These are phyloP conservation scores for Calonectria pseudoturangicola DNA, from an alignment of 2,329 filamentous ascomycete species.

Conservation along the genomic window DNA sequence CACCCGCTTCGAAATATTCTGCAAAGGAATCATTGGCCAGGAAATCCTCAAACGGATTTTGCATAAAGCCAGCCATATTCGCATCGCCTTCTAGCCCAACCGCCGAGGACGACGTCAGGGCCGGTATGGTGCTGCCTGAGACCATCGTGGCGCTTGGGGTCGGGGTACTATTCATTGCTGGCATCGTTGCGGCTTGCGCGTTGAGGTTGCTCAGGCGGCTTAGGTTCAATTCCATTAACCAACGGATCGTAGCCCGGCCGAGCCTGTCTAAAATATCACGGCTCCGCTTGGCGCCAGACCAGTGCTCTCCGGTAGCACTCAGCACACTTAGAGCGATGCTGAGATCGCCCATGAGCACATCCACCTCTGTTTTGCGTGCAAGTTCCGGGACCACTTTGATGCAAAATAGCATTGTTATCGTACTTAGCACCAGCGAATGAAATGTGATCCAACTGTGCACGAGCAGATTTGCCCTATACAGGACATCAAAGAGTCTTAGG, in stretches of 20 bases:
- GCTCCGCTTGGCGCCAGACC: conserved; percentile 68
- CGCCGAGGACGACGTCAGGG: neutral
- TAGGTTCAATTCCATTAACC: conserved; percentile 48
- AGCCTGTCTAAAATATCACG: conserved; percentile 66
- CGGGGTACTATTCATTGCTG: neutral
- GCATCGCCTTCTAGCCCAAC: conserved; percentile 16
- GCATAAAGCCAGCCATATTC: conserved; percentile 35
- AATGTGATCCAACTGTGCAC: conserved; percentile 69
- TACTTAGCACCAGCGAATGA: conserved; percentile 68
- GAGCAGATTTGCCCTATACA: conserved; percentile 67
- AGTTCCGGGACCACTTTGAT: conserved; percentile 67
- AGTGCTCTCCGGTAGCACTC: conserved; percentile 71
- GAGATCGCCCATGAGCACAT: conserved; percentile 64
- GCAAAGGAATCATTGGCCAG: conserved; percentile 53
- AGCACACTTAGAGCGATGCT: conserved; percentile 66
- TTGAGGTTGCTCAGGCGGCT: conserved; percentile 6
- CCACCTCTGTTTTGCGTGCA: conserved; percentile 59
- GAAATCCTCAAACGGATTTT: conserved; percentile 53
- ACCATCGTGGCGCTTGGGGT: conserved; percentile 31
- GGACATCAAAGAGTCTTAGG: conserved; percentile 62
- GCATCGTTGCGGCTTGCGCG: neutral
- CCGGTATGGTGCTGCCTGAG: conserved; percentile 22
- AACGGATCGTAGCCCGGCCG: conserved; percentile 56
- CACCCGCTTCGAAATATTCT: conserved; percentile 54
- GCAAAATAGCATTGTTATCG: conserved; percentile 70